A percentile compares a stretch with the other conserved stretches of the same genome.
phyloP scores from a whole-genome alignment of 106 monocot genomes.

The Allium cepa region DNA sequence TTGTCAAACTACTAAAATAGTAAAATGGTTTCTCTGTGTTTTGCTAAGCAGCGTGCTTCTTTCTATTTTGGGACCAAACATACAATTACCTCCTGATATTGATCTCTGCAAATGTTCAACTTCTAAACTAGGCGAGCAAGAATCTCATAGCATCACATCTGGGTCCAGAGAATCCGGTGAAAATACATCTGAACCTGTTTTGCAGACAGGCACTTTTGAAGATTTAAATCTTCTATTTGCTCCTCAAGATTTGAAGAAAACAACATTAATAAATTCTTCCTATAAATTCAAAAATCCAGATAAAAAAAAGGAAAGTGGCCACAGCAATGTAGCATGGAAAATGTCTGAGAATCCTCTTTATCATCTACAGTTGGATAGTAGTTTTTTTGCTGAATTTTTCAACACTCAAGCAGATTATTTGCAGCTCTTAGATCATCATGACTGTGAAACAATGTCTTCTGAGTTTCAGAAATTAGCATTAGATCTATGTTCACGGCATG shows the following conservation, averaged over 20 bases:
- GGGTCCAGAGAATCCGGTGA: slow-evolving; percentile 35
- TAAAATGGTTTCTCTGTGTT: not conserved
- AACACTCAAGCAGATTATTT: slow-evolving; percentile 80
- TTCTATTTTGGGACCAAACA: slow-evolving; percentile 67
- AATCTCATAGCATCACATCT: slow-evolving; percentile 19
- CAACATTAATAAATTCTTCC: slow-evolving; percentile 23
- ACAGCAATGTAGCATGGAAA: slow-evolving; percentile 16
- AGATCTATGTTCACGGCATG: slow-evolving; percentile 54
- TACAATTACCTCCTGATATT: slow-evolving; percentile 67
- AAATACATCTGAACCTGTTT: slow-evolving; percentile 32
- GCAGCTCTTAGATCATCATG: slow-evolving; percentile 62
- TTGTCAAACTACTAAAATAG: no score
- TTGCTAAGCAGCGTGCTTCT: slow-evolving; percentile 69
- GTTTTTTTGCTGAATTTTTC: slow-evolving; percentile 39
- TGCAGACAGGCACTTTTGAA: slow-evolving; percentile 34
- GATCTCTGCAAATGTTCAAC: slow-evolving; percentile 54
- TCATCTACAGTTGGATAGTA: slow-evolving; percentile 39
- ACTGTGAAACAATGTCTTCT: slow-evolving; percentile 63
- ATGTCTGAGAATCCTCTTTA: slow-evolving; percentile 11
- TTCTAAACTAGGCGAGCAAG: slow-evolving; percentile 29
- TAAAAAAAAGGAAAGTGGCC: slow-evolving; percentile 15
- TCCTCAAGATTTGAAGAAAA: slow-evolving; percentile 63
- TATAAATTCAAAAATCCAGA: slow-evolving; percentile 16
- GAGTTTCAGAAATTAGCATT: slow-evolving; percentile 68
- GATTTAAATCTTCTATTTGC: slow-evolving; percentile 60